Percentiles rank a stretch among this genome's conserved stretches.
phyloP scores from a whole-genome alignment of 257 asterid species.

The Nemophila menziesii region DNA sequence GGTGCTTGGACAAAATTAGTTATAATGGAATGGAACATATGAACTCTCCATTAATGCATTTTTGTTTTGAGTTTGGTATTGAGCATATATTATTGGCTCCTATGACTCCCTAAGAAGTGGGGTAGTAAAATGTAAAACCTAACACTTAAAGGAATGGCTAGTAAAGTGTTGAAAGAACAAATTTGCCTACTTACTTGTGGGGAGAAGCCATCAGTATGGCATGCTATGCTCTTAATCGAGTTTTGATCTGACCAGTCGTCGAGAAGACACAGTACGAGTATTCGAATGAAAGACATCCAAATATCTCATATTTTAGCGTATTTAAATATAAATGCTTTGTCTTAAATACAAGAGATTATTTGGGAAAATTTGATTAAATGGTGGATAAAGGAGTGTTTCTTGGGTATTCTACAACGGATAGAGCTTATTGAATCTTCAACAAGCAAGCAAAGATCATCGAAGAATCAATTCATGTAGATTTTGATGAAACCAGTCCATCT shows the following conservation, averaged over 20 bases:
- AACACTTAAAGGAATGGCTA: too few species aligned
- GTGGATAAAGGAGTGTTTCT: not conserved
- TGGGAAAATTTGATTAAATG: not conserved
- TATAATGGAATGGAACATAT: too few species aligned
- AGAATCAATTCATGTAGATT: not conserved
- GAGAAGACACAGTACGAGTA: not conserved
- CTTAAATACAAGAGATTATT: not conserved
- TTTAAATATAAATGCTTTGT: not conserved
- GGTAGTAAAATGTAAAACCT: too few species aligned
- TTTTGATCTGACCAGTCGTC: not conserved
- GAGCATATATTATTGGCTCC: too few species aligned
- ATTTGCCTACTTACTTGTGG: too few species aligned
- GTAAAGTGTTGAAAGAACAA: too few species aligned
- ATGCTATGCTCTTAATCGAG: not conserved
- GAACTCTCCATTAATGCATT: too few species aligned
- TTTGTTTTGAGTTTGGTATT: too few species aligned
- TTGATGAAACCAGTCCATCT: not conserved
- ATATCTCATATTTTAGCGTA: too few species aligned
- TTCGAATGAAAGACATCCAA: not conserved
- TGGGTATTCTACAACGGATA: not conserved
- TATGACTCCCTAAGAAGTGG: too few species aligned
- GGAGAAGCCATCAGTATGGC: too few species aligned
- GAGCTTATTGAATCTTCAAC: not conserved
- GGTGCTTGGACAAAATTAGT: too few species aligned
- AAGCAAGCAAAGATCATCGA: not conserved